Base-by-base conservation (phyloP, 192 early-diverging fungal genomes). In the Blastocladiella britannica region DNA sequence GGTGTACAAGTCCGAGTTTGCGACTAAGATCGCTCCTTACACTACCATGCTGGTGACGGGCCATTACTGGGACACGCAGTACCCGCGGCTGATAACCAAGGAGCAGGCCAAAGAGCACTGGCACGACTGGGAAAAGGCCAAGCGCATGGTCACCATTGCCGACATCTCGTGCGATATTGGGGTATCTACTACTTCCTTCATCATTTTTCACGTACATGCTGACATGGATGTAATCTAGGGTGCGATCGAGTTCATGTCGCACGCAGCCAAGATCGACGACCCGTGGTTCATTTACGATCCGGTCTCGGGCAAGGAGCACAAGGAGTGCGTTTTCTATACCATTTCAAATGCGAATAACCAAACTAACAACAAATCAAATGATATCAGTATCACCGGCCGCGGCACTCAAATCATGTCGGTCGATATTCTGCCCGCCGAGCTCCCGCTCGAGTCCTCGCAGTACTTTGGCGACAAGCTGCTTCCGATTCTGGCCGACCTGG, bases 341-440 rank as follows among this genome's bases (percentile, higher is more conserved):
- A 15, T 23, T 26, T 25, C 20, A n/a, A n/a, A n/a, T n/a, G n/a
- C n/a, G n/a, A n/a, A n/a, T n/a, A n/a, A n/a, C n/a, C 60, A 62
- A 53, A 70, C 60, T 56, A 27, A 63, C 55, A 60, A 58, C 15
- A 0, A 9, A 2, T 22, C 29, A 9, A 4, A 5, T 9, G 20
- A 62, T 2, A 26, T 26, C 58, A 76, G 79, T 58, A 72, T 82
- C 25, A 85, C 88, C 59, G 82, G 74, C 23, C 65, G 70, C 4
- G 94, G 94, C 28, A 79, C 91, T n/a, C 89, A 93, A 64, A 87
- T 97, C 67, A 90, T 94, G 81, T 89, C 89, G 6, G 88, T 97
- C 29, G 94, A 97, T 62, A 97, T 93, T 62, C 67, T 97, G 31
- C 94, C 94, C 1, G 87, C 94, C 2, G 94, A 97, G 70, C 72